Evolutionary conservation across 352 stramenopile species (phyloP), one percentile per base, ranked within the genome.

Genomic region (Globisporangium nunn): DNA sequence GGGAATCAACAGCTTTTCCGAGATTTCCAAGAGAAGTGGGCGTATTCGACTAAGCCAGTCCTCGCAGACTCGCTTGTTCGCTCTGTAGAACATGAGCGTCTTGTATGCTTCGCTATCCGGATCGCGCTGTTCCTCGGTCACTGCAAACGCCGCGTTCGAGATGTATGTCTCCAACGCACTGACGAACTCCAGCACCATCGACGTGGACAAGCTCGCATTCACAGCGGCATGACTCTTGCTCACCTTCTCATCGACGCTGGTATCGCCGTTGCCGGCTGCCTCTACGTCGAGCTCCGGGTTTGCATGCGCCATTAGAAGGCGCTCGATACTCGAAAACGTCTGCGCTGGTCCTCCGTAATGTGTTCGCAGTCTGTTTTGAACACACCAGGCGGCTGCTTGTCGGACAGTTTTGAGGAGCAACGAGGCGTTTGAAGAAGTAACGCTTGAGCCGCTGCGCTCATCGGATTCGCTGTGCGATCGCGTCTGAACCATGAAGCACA

Each of bases 301-400:
- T n/a, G 63, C 59, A 61, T 78, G 69, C 39, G 70, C 50, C 30
- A 81, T 67, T 31, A 92, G 58, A 37, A 93, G 62, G 11, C 64
- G 70, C 58, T 95, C 83, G n/a, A 95, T 74, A 10, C 72, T 75
- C 6, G 76, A 74, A 72, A 95, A 93, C 28, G 70, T 90, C 54
- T 89, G 75, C 41, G 80, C 74, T 41, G 85, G 79, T 3, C 78
- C 79, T 39, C 85, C 85, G 53, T 91, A 82, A 56, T 87, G 76
- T 4, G 85, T 91, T 14, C 85, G 78, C 33, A 95, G 62, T 46
- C 85, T 71, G 50, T 81, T 83, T 14, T 87, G 69, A 18, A 92
- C 67, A 44, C 81, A 87, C 81, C 83, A 95, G 15, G 52, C 63
- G 17, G 82, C 79, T 28, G 77, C 73, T 71, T 86, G 67, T 10